Evolutionary conservation across 2,329 filamentous ascomycete species (phyloP).

Genomic region (Penicillium sp.): DNA sequence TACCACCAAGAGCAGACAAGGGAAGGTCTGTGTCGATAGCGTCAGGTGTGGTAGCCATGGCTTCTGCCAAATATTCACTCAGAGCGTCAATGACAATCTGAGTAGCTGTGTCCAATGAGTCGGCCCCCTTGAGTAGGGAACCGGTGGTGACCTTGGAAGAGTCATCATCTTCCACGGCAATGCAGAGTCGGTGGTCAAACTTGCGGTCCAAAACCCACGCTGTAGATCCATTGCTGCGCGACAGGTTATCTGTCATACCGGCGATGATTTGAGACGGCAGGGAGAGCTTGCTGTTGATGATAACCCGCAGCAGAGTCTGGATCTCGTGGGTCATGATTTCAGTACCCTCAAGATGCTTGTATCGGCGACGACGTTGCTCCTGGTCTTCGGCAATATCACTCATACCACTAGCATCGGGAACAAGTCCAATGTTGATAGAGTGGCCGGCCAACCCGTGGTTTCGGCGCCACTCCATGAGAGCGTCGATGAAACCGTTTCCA

Average conservation of each 20-base stretch:
- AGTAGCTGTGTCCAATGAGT: slow-evolving; percentile 12
- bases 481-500: slow-evolving; percentile 44
- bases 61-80: slow-evolving; percentile 21
- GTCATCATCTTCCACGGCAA: slow-evolving; percentile 6
- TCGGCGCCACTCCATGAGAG: slow-evolving; percentile 21
- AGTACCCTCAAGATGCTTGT: slow-evolving; percentile 23
- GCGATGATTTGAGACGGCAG: slow-evolving; percentile 22
- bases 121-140: slow-evolving; percentile 11
- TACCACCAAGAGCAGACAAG: slow-evolving; percentile 24
- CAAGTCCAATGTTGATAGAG: slow-evolving; percentile 24
- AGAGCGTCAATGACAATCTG: slow-evolving; percentile 16
- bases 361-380: slow-evolving; percentile 20
- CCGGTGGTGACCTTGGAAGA: slow-evolving; percentile 6
- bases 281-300: slow-evolving; percentile 17
- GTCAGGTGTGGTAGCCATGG: slow-evolving; percentile 24
- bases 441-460: slow-evolving; percentile 14
- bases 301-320: slow-evolving; percentile 19
- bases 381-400: slow-evolving; percentile 19
- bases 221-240: slow-evolving; percentile 14
- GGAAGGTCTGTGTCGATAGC: slow-evolving; percentile 23
- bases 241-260: slow-evolving; percentile 20
- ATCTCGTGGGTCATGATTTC: slow-evolving; percentile 21
- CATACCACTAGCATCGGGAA: slow-evolving; percentile 25
- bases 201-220: slow-evolving; percentile 23
- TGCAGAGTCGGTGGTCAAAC: slow-evolving; percentile 21